Percentiles rank a stretch among this genome's conserved stretches.
Evolutionary conservation across 2,329 filamentous ascomycete genomes (phyloP).

Genomic region (Polychaeton citri): DNA sequence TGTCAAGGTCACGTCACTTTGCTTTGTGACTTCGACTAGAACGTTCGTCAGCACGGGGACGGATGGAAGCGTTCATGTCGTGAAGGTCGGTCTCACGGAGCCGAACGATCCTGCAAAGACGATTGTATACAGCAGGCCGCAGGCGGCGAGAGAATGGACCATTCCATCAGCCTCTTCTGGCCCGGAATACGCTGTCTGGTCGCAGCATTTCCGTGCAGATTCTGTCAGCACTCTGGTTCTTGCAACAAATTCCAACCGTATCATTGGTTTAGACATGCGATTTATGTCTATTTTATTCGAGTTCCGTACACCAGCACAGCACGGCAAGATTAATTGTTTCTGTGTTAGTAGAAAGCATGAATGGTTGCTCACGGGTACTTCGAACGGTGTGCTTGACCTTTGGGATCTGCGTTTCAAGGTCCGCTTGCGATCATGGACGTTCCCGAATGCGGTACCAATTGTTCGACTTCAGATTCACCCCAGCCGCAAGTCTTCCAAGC

Average conservation of each 20-base stretch:
- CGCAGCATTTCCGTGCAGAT: slow-evolving; percentile 80
- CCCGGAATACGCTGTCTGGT: slow-evolving; percentile 73
- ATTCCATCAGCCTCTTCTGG: slow-evolving; percentile 37
- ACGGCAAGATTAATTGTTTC: slow-evolving; percentile 85
- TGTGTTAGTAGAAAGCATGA: slow-evolving; percentile 74
- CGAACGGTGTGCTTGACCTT: slow-evolving; percentile 80
- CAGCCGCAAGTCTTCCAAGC: slow-evolving; percentile 38
- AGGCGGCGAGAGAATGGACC: slow-evolving; percentile 65
- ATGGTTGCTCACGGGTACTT: slow-evolving; percentile 85
- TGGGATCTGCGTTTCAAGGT: slow-evolving; percentile 97
- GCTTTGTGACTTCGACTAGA: slow-evolving; percentile 88
- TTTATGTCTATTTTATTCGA: slow-evolving; percentile 72
- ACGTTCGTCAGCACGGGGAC: slow-evolving; percentile 83
- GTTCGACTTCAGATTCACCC: slow-evolving; percentile 71
- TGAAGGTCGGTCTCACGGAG: slow-evolving; percentile 61
- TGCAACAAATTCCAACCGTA: slow-evolving; percentile 71
- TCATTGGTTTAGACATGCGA: slow-evolving; percentile 74
- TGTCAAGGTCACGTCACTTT: slow-evolving; percentile 64
- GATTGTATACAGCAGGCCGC: slow-evolving; percentile 63
- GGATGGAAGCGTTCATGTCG: slow-evolving; percentile 80
- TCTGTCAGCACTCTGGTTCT: slow-evolving; percentile 69
- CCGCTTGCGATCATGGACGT: slow-evolving; percentile 74
- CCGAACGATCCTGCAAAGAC: slow-evolving; percentile 37
- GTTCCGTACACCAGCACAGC: slow-evolving; percentile 76
- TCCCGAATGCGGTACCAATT: slow-evolving; percentile 67